Base-by-base conservation (phyloP, 2,329 filamentous ascomycete species). In the Ambrosiella beaveri region DNA sequence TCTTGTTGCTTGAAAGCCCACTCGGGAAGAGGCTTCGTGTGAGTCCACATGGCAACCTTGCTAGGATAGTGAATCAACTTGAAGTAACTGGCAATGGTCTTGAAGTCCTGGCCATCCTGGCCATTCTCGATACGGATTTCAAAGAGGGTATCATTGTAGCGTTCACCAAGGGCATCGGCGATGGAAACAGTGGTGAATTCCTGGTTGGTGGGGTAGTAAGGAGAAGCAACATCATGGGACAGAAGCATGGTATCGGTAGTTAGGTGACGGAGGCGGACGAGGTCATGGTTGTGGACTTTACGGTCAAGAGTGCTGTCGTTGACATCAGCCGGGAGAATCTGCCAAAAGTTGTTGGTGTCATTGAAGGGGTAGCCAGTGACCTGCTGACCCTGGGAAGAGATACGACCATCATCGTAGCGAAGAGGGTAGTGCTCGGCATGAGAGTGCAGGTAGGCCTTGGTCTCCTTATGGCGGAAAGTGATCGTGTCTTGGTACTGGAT, bases 11-110 rank as follows among this genome's bases (percentile, higher is more conserved):
- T 93, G 74, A 86, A 91, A 35, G 79, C 93, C 93, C 93, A 98
- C 3, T 98, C 93, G 3, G 93, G 93, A n/a, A 98, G 80, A 54
- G 93, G 88, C 61, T 83, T 93, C 40, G 86, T 86, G 70, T 97
- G 91, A 36, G 93, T 98, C 93, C 93, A 98, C 91, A 98, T 95
- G 63, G 93, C 91, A 55, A 98, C 93, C 70, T 94, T 95, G 70
- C 88, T 94, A 7, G 91, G 89, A 66, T 86, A 82, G 71, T 98
- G 93, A 65, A 98, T 81, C 61, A 98, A 79, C 74, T 96, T 97
- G 80, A 98, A 96, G 72, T 95, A 86, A 62, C 88, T 85, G 8
- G 91, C 84, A 68, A 95, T 80, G 62, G 86, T 91, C 75, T 88
- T 91, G 75, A 97, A 95, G 59, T 91, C 83, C 66, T 91, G 85